Evolutionary conservation across 1,139 yeast genomes (phyloP).

Genomic region (Kurtzmaniella quercitrusa): DNA sequence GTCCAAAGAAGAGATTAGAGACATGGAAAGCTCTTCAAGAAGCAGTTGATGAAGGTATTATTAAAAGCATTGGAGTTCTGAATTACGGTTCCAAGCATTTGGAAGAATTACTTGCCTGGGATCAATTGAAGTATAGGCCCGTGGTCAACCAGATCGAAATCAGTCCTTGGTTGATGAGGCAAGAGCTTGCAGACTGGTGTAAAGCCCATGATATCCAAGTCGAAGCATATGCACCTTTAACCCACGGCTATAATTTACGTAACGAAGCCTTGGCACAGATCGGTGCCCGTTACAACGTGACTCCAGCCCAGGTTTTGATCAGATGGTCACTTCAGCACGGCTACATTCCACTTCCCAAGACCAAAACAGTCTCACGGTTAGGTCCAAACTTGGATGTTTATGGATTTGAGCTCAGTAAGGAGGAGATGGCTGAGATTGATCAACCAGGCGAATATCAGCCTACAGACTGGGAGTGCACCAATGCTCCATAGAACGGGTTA

Average conservation of each 20-base stretch:
- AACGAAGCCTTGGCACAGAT: slow-evolving; percentile 39
- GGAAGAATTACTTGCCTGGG: slow-evolving; percentile 41
- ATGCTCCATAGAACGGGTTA: slow-evolving; percentile 36
- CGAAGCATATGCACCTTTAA: slow-evolving; percentile 41
- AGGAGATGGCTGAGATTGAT: slow-evolving; percentile 34
- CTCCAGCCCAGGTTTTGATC: slow-evolving; percentile 41
- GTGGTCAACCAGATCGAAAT: slow-evolving; percentile 65
- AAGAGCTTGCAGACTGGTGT: slow-evolving; percentile 56
- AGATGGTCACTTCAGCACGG: slow-evolving; percentile 55
- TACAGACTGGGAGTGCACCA: slow-evolving; percentile 68
- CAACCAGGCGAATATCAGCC: slow-evolving; percentile 29
- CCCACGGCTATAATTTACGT: slow-evolving; percentile 49
- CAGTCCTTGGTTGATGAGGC: slow-evolving; percentile 74
- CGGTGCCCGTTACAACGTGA: slow-evolving; percentile 31
- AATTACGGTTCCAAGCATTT: slow-evolving; percentile 38
- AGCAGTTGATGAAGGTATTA: slow-evolving; percentile 25
- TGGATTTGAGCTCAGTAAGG: slow-evolving; percentile 43
- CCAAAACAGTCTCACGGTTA: slow-evolving; percentile 43
- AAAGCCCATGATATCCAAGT: slow-evolving; percentile 26
- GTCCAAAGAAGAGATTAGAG: slow-evolving; percentile 45
- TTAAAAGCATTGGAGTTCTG: slow-evolving; percentile 39
- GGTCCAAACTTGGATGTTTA: slow-evolving; percentile 20
- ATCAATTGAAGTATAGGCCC: slow-evolving; percentile 49
- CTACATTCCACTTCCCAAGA: slow-evolving; percentile 62
- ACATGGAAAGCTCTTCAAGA: slow-evolving; percentile 48